Base-by-base conservation (phyloP, 2,329 filamentous ascomycete species). In the Exophiala oligosperma region DNA sequence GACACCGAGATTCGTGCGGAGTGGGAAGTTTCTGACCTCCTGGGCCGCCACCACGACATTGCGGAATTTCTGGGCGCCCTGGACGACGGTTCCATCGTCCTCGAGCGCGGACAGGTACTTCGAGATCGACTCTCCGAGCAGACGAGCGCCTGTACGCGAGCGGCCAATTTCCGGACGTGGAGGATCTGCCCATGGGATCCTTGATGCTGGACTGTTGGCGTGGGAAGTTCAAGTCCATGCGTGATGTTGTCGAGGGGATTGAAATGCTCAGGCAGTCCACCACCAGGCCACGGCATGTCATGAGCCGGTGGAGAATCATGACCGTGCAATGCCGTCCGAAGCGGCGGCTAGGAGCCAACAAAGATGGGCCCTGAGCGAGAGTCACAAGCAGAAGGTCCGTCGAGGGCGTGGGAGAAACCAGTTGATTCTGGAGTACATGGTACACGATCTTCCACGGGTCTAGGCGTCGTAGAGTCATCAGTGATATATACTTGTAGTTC, bases 1-100 rank as follows among this genome's bases (percentile, higher is more conserved):
- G 28, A 29, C 28, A 29, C 28, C 28, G 28, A 29, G 28, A 29
- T 29, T 29, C 28, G 49, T 49, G 54, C 53, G 5, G 54, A 57
- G 35, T 35, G 49, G 29, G 32, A 32, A 52, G 54, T 41, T 47
- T 55, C 35, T 48, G 7, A 14, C 11, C 52, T 41, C 17, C 29
- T 55, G n/a, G 43, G 52, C 52, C 38, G 41, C 29, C 55, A 54
- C 48, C 55, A 49, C 9, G 54, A 58, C 44, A 54, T 58, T 54
- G 55, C 55, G 24, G 54, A 48, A n/a, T 58, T 54, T 38, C 55
- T 58, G 55, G 50, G 55, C 14, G 44, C 49, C 26, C 41, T 54
- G 40, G 49, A 58, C 38, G 55, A 58, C 38, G 55, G 55, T 35
- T 58, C 49, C 23, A 53, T 54, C 44, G 28, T 58, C 17, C 38